Conservation (phyloP, 2,329 filamentous ascomycete genomes). For the Penicillium palitans region DNA sequence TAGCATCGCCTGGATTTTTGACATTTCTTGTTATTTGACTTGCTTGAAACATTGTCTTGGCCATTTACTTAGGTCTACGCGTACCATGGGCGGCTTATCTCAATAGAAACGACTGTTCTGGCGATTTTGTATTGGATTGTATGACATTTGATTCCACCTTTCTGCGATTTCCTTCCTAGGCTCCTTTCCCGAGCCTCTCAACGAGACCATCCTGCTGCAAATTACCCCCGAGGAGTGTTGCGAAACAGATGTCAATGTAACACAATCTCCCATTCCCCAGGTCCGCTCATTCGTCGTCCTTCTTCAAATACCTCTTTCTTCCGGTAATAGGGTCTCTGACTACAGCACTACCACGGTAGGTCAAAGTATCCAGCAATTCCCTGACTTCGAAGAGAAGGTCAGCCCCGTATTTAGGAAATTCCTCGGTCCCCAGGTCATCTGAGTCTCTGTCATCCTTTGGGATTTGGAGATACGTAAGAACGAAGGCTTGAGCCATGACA, state of each 20-base stretch:
- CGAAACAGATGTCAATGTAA: too few relatives aligned
- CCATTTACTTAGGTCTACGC: background rate
- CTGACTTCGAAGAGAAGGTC: conserved; percentile 9
- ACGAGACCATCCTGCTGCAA: background rate
- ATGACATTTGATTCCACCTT: background rate
- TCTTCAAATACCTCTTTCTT: background rate
- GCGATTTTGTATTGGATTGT: background rate
- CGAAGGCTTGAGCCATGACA: conserved; percentile 4
- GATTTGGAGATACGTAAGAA: background rate
- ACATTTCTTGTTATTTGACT: background rate
- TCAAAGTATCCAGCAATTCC: background rate
- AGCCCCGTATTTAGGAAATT: background rate
- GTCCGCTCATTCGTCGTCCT: background rate
- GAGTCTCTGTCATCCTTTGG: background rate
- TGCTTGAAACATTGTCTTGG: background rate
- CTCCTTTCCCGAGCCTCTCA: background rate
- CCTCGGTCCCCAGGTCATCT: background rate
- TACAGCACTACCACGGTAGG: rapidly evolving
- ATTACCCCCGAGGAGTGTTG: too few relatives aligned
- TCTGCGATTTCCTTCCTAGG: too few relatives aligned
- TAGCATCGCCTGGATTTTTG: conserved; percentile 8
- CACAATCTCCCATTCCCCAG: background rate
- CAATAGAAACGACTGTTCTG: background rate
- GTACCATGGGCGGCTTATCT: background rate
- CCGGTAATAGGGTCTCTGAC: conserved; percentile 8